Evolutionary conservation across 1,139 yeast species (phyloP), one percentile per base, ranked within the genome.

Genomic region (Scheffersomyces illinoinensis): DNA sequence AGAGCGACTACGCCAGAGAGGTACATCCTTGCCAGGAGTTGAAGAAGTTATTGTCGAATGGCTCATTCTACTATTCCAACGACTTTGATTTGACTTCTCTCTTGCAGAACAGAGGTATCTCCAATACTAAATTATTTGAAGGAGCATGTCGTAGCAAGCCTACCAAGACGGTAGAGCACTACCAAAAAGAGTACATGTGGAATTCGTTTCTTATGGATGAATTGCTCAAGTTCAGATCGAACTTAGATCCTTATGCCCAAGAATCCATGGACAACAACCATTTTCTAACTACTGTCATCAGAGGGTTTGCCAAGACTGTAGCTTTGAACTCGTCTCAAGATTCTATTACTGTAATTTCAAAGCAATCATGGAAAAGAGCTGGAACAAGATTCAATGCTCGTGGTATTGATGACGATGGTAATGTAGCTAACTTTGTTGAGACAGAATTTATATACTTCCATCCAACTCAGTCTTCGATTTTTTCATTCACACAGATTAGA

Each of bases 401-500:
- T 68, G 99, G 99, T 53, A 90, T 93, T 50, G 98, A 95, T 72
- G 99, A 95, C 71, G 93, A 91, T 61, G 97, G 97, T 5, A 85
- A 91, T 70, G 98, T 95, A 18, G 98, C 99, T 46, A 96, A 95
- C 73, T 95, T 91, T 72, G 98, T 95, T 47, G 99, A 95, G 69
- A 91, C 98, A 0, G 99, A 96, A 72, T 84, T 92, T 54, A 88
- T 95, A 47, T 70, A 64, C 59, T 60, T 63, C 54, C 64, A 64
- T 54, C 76, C 79, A 14, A 64, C 77, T 12, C 71, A 71, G 48
- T 59, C 68, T 4, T 85, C 85, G 56, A 81, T 88, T 47, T 92
- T 86, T 70, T 87, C 98, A 2, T 93, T 88, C 71, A 86, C 90
- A 1, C 97, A 93, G 72, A 85, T 95, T 18, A 81, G 99, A 71